phyloP scores from a whole-genome alignment of 306 rosid genomes.

The Trifolium fragiferum region DNA sequence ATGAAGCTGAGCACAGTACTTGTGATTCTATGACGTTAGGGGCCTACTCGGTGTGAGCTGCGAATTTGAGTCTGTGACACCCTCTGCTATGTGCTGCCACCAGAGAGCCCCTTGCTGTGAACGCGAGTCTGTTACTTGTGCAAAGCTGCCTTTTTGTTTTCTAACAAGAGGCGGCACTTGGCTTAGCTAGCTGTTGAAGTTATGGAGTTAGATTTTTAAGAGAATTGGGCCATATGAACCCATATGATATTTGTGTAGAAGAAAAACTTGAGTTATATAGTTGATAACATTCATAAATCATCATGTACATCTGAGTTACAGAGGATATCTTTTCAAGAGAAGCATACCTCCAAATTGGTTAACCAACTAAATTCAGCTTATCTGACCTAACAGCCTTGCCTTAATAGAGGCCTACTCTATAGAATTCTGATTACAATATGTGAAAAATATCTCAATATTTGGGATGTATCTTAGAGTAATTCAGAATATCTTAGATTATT shows the following conservation, averaged over 20 bases:
- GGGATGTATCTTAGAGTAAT: background rate
- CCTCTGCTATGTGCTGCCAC: background rate
- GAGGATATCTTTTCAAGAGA: background rate
- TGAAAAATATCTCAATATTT: background rate
- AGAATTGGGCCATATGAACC: too few relatives aligned
- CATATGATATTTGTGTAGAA: background rate
- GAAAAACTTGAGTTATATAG: background rate
- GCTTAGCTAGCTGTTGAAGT: background rate
- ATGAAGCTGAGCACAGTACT: conserved; percentile 17
- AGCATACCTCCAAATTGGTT: background rate
- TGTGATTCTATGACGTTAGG: conserved; percentile 8
- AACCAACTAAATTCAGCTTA: conserved; percentile 25
- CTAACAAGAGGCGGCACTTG: background rate
- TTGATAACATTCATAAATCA: background rate
- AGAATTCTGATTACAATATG: background rate
- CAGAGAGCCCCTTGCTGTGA: too few relatives aligned
- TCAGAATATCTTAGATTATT: background rate
- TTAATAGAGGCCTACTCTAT: background rate
- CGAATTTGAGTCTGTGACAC: background rate
- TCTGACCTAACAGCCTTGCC: background rate
- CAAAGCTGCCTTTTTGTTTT: background rate
- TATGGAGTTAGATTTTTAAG: too few relatives aligned
- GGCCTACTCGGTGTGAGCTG: background rate
- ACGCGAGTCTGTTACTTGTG: background rate
- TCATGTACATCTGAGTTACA: background rate